Evolutionary conservation across 2,329 filamentous ascomycete genomes (phyloP).

Genomic region (Thermothelomyces thermophilus): DNA sequence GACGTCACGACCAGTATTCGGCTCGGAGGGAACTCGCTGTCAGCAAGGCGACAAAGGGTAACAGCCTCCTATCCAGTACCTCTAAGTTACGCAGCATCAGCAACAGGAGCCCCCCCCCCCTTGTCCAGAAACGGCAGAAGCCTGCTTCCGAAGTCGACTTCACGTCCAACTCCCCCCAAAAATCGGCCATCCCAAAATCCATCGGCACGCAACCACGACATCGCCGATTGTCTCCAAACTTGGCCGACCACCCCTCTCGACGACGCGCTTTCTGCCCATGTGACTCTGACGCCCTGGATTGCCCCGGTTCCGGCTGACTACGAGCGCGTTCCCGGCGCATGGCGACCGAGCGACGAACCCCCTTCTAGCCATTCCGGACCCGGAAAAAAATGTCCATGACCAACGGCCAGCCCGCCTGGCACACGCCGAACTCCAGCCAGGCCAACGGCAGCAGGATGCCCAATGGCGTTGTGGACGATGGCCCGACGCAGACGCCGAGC

Average conservation of each 20-base stretch:
- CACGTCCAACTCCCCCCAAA: conserved; percentile 48
- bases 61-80: not conserved
- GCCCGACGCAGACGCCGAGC: conserved; percentile 43
- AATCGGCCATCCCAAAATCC: conserved; percentile 43
- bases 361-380: conserved; percentile 43
- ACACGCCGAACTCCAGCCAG: conserved; percentile 48
- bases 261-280: conserved; percentile 45
- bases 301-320: conserved; percentile 44
- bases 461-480: conserved; percentile 56
- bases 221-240: conserved; percentile 36
- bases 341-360: conserved; percentile 45
- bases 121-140: conserved; percentile 28
- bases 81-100: not conserved
- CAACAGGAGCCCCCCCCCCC: conserved; percentile 21
- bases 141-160: conserved; percentile 45
- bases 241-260: conserved; percentile 44
- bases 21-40: not conserved
- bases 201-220: conserved; percentile 44
- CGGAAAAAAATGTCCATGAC: conserved; percentile 57
- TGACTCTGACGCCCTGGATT: conserved; percentile 41
- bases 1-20: not conserved
- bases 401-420: conserved; percentile 61
- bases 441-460: conserved; percentile 44
- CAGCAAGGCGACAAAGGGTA: conserved; percentile 6
- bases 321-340: conserved; percentile 49